These are phyloP conservation scores for Senna tora DNA, from an alignment of 306 rosid species.

Conservation along the genomic window DNA sequence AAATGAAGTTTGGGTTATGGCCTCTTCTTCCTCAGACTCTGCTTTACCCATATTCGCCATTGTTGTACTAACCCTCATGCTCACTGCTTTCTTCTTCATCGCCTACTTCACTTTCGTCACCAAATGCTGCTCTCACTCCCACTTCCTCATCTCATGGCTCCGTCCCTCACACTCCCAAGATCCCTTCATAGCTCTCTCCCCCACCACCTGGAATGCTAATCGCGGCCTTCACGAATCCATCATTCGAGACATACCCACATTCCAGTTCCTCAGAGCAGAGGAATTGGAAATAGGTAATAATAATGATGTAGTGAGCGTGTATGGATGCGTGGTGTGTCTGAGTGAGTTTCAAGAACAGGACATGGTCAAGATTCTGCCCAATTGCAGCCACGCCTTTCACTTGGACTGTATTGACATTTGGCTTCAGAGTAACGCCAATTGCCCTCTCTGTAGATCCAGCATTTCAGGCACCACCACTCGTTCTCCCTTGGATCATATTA, in stretches of 20 bases:
- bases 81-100: constrained; percentile 54
- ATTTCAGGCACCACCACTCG: constrained; percentile 46
- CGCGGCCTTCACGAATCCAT: constrained; percentile 61
- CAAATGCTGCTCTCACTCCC: constrained; percentile 60
- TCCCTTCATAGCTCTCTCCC: constrained; percentile 63
- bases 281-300: background rate
- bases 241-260: constrained; percentile 59
- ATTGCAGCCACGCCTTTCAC: constrained; percentile 66
- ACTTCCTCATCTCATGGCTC: constrained; percentile 53
- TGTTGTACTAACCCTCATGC: constrained; percentile 53
- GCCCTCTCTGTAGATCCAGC: constrained; percentile 74
- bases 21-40: constrained; percentile 43
- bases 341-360: constrained; percentile 58
- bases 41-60: constrained; percentile 59
- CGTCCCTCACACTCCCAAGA: constrained; percentile 50
- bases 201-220: constrained; percentile 49
- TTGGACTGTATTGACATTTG: constrained; percentile 70
- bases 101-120: constrained; percentile 57
- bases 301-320: constrained; percentile 14
- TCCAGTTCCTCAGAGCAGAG: constrained; percentile 51
- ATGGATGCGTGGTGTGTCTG: constrained; percentile 70
- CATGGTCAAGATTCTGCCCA: constrained; percentile 55
- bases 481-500: constrained; percentile 43
- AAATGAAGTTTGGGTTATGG: constrained; percentile 45
- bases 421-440: constrained; percentile 64